Base-by-base conservation (phyloP, 2,329 filamentous ascomycete species). In the Verticillium alfalfae region DNA sequence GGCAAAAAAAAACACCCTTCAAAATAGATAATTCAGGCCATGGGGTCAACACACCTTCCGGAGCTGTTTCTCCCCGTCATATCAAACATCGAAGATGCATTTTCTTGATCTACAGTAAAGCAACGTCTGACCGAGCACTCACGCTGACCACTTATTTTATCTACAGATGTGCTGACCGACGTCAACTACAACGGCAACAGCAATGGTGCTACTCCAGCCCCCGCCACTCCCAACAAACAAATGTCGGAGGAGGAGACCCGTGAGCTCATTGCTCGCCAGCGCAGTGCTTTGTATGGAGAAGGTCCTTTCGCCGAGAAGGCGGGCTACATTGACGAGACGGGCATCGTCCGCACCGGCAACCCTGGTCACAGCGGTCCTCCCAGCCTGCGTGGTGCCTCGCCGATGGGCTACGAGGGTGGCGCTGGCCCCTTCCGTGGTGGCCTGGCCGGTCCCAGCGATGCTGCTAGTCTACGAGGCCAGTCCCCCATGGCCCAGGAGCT, bases 231-330 rank as follows among this genome's bases (percentile, higher is more conserved):
- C 70, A 84, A 82, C 82, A 97, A 97, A 82, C 88, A 81, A 72
- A 91, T 97, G 90, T 96, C 90, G 73, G 95, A 98, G 80, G 93
- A 97, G 70, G 93, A 97, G 72, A 94, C 94, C 70, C 92, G 94
- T 70, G 94, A 98, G 70, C 84, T 98, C 75, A 96, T 98, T 77
- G 91, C 93, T 69, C 93, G 94, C 72, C 95, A 98, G 79, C 93
- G 96, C 77, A 93, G 90, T 76, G 93, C 94, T 67, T 80, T 99
- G 67, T 99, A 98, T 76, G 92, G 93, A 73, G 92, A 91, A 72
- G 82, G 82, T 12, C 75, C 84, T 59, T 89, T 92, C 73, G 87
- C 89, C 72, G 88, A 89, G 67, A 86, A 84, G 67, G 82, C 81
- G 65, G 82, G 81, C 66, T 89, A 89, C 70, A 81, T 87, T 58